These are phyloP conservation scores for Penicillium glabrum DNA, from an alignment of 2,329 filamentous ascomycete species.

Conservation along the genomic window DNA sequence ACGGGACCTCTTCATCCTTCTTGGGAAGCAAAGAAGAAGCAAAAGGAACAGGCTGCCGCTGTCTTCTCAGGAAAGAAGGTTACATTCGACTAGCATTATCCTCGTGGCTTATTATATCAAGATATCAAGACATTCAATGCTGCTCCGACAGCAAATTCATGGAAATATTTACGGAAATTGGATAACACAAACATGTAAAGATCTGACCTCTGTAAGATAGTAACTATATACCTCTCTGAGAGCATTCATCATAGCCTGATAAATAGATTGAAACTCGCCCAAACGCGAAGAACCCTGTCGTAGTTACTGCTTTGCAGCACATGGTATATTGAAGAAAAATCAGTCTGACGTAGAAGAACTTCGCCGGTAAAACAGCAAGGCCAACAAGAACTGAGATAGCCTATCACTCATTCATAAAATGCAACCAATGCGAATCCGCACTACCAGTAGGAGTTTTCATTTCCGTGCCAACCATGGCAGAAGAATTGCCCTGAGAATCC, in stretches of 20 bases:
- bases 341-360: not conserved
- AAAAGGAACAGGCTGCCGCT: constrained; percentile 53
- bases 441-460: constrained; percentile 21
- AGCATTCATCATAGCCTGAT: not conserved
- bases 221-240: not conserved
- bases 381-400: not conserved
- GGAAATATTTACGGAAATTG: not conserved
- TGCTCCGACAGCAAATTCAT: not conserved
- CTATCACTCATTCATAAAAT: constrained; percentile 35
- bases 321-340: constrained; percentile 19
- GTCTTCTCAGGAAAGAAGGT: constrained; percentile 63
- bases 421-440: constrained; percentile 33
- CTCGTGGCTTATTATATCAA: not conserved
- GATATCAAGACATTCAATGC: not conserved
- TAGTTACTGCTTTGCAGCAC: not conserved
- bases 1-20: constrained; percentile 61
- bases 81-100: constrained; percentile 54
- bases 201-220: not conserved
- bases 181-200: not conserved
- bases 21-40: constrained; percentile 63
- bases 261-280: not conserved
- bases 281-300: not conserved
- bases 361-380: constrained; percentile 4
- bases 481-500: constrained; percentile 25
- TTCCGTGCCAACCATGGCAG: constrained; percentile 19